Conservation (phyloP, 2,329 filamentous ascomycete species). For the Clonostachys sp. region DNA sequence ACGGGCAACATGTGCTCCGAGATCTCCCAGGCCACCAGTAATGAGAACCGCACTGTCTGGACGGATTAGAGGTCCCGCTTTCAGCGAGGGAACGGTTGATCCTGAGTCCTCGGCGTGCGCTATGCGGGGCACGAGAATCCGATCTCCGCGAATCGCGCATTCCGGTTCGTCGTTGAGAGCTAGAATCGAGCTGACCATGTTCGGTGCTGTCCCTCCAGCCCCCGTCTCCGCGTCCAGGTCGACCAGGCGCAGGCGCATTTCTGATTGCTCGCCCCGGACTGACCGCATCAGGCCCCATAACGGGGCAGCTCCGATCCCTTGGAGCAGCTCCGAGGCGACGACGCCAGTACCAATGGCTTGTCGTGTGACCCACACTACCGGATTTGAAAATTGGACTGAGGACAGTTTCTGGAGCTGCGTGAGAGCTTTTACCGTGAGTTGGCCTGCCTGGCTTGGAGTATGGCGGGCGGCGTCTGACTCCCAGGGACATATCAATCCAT, state of each 20-base stretch:
- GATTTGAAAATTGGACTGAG: slow-evolving; percentile 6
- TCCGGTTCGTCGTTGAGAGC: slow-evolving; percentile 4
- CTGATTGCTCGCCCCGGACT: slow-evolving; percentile 7
- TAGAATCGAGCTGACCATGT: background rate
- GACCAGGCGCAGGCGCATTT: slow-evolving; percentile 7
- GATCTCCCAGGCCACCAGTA: slow-evolving; percentile 7
- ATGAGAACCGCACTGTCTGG: slow-evolving; percentile 8
- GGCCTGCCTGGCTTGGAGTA: background rate
- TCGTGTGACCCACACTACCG: slow-evolving; percentile 6
- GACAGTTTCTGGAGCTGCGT: slow-evolving; percentile 3
- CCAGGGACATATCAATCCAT: slow-evolving; percentile 6
- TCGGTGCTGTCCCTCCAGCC: background rate
- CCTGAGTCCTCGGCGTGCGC: background rate
- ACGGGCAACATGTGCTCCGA: slow-evolving; percentile 6
- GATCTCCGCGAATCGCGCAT: slow-evolving; percentile 4
- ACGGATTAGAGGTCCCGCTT: slow-evolving; percentile 1
- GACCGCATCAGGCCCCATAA: slow-evolving; percentile 11
- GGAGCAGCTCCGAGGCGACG: background rate
- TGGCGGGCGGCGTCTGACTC: slow-evolving; percentile 1
- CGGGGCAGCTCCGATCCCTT: slow-evolving; percentile 4
- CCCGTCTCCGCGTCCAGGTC: slow-evolving; percentile 2
- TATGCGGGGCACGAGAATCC: slow-evolving; percentile 7
- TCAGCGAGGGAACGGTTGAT: background rate
- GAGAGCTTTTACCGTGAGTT: slow-evolving; percentile 2
- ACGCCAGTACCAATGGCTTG: slow-evolving; percentile 4